Percentiles rank a stretch among this genome's conserved stretches.
These are phyloP conservation scores for Glarea lozoyensis DNA, from an alignment of 495 filamentous ascomycete species.

Conservation along the genomic window DNA sequence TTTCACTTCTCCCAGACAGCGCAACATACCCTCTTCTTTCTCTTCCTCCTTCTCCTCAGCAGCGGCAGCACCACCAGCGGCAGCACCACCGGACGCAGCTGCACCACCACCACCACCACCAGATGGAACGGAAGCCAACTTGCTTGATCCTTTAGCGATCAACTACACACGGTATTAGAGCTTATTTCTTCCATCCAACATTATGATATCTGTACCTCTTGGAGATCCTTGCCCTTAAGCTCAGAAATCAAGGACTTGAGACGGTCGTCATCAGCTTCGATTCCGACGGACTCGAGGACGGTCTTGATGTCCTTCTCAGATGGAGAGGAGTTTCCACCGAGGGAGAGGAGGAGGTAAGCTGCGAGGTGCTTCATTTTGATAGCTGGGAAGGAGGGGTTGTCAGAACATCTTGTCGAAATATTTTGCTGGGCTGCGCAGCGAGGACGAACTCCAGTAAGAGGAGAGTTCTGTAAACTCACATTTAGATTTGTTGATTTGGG, in stretches of 20 bases:
- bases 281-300: slow-evolving; percentile 89
- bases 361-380: slow-evolving; percentile 99
- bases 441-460: slow-evolving; percentile 2
- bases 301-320: slow-evolving; percentile 80
- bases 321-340: slow-evolving; percentile 87
- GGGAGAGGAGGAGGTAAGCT: slow-evolving; percentile 92
- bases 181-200: background rate
- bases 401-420: too few relatives aligned
- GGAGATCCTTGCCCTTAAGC: slow-evolving; percentile 95
- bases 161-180: slow-evolving; percentile 48
- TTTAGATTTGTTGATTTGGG: slow-evolving; percentile 6
- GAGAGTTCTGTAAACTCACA: slow-evolving; percentile 17
- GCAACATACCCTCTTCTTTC: slow-evolving; percentile 49
- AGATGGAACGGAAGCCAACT: slow-evolving; percentile 96
- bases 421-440: too few relatives aligned
- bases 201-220: slow-evolving; percentile 57
- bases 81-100: slow-evolving; percentile 52
- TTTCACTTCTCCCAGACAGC: background rate
- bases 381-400: slow-evolving; percentile 23
- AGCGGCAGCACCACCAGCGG: slow-evolving; percentile 56
- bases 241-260: slow-evolving; percentile 77
- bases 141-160: slow-evolving; percentile 80
- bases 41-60: slow-evolving; percentile 69
- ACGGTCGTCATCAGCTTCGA: slow-evolving; percentile 87
- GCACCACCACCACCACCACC: slow-evolving; percentile 70